Percentiles rank a stretch among this genome's conserved stretches.
phyloP scores from a whole-genome alignment of 805 yeast species.

The Saturnispora halmiae region DNA sequence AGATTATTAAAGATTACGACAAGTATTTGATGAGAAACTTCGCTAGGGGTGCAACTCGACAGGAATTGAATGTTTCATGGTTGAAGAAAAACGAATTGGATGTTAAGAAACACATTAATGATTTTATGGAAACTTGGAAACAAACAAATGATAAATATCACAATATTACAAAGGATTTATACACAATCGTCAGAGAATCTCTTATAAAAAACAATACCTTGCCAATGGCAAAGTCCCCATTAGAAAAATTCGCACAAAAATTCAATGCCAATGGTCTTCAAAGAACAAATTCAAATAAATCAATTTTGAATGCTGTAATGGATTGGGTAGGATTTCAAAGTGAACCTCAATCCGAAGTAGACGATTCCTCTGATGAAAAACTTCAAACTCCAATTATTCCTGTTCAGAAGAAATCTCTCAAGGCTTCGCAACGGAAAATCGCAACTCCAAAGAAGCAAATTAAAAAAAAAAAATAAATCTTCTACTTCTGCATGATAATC shows the following conservation, averaged over 20 bases:
- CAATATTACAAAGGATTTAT: constrained; percentile 70
- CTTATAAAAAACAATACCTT: constrained; percentile 24
- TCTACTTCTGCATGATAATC: not conserved
- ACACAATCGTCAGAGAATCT: constrained; percentile 75
- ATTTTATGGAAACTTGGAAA: constrained; percentile 79
- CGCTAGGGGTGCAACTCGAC: constrained; percentile 94
- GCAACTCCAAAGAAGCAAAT: constrained; percentile 3
- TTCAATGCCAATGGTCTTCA: constrained; percentile 47
- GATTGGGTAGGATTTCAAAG: constrained; percentile 29
- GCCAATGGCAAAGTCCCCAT: constrained; percentile 37
- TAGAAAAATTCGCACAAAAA: constrained; percentile 57
- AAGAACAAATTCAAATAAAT: constrained; percentile 18
- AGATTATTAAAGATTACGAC: constrained; percentile 91
- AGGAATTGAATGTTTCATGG: constrained; percentile 96
- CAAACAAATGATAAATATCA: constrained; percentile 60
- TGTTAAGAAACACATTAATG: constrained; percentile 79
- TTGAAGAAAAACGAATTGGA: constrained; percentile 94
- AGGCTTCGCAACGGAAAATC: constrained; percentile 9
- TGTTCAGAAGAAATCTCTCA: not conserved
- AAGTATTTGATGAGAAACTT: constrained; percentile 94
- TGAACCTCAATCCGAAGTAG: constrained; percentile 20
- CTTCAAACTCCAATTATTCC: not conserved
- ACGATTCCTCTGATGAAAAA: constrained; percentile 15
- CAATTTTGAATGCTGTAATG: constrained; percentile 28
- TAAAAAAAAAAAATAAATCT: not conserved